phyloP scores from a whole-genome alignment of 352 stramenopile genomes.

The Globisporangium solare region DNA sequence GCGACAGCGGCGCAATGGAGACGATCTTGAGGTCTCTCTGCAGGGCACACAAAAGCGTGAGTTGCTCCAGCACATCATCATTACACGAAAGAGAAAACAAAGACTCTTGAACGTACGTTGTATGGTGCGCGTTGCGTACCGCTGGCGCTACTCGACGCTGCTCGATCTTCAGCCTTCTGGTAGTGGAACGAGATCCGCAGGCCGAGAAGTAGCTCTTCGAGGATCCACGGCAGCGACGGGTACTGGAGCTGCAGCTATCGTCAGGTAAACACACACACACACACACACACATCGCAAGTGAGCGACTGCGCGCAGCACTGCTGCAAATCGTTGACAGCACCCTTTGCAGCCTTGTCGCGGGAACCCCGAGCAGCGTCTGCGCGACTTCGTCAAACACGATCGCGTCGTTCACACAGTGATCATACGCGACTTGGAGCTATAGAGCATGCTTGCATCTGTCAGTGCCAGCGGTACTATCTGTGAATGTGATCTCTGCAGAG shows the following conservation, averaged over 20 bases:
- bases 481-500: neutral
- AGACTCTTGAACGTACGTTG: slow-evolving; percentile 17
- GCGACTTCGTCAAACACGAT: slow-evolving; percentile 55
- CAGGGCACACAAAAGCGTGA: neutral
- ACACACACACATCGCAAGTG: neutral
- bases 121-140: slow-evolving; percentile 18
- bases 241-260: slow-evolving; percentile 30
- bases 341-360: slow-evolving; percentile 22
- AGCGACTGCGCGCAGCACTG: no score
- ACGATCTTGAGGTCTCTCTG: slow-evolving; percentile 48
- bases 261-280: neutral
- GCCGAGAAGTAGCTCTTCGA: slow-evolving; percentile 50
- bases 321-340: slow-evolving; percentile 6
- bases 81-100: neutral
- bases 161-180: slow-evolving; percentile 24
- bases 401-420: slow-evolving; percentile 21
- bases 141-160: slow-evolving; percentile 13
- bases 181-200: slow-evolving; percentile 46
- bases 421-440: slow-evolving; percentile 39
- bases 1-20: slow-evolving; percentile 33
- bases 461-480: neutral
- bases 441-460: neutral
- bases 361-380: slow-evolving; percentile 29
- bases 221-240: slow-evolving; percentile 29
- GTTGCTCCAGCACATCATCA: neutral